A percentile compares a stretch with the other conserved stretches of the same genome.
Conservation (phyloP, 257 asterid genomes). For the Solanum ossicruentum region DNA sequence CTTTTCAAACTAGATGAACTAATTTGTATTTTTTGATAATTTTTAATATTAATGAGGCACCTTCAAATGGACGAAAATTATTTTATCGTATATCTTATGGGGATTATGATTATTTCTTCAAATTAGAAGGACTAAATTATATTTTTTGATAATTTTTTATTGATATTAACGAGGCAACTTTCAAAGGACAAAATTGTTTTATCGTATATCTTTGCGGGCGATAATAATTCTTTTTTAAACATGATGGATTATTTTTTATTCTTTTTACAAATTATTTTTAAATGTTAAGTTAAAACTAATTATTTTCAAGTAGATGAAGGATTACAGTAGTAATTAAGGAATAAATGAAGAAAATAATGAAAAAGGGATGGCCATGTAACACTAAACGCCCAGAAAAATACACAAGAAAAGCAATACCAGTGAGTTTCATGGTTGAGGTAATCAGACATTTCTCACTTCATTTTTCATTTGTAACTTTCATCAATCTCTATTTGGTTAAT, state of each 20-base stretch:
- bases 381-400: background rate
- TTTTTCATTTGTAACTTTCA: background rate
- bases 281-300: background rate
- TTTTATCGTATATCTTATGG: no score
- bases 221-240: background rate
- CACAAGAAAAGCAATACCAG: background rate
- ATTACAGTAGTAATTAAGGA: background rate
- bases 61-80: no score
- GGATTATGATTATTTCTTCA: no score
- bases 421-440: no score
- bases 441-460: background rate
- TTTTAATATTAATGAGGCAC: no score
- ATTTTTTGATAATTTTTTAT: no score
- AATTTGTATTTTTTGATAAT: no score
- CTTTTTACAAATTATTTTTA: background rate
- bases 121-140: no score
- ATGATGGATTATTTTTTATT: background rate
- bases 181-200: no score
- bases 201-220: no score
- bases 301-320: background rate
- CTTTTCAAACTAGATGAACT: no score
- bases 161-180: no score
- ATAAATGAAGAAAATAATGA: background rate
- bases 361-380: background rate
- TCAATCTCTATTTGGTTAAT: background rate